Conservation (phyloP, 768 basidiomycete species). For the Thelephora aurantiotincta region DNA sequence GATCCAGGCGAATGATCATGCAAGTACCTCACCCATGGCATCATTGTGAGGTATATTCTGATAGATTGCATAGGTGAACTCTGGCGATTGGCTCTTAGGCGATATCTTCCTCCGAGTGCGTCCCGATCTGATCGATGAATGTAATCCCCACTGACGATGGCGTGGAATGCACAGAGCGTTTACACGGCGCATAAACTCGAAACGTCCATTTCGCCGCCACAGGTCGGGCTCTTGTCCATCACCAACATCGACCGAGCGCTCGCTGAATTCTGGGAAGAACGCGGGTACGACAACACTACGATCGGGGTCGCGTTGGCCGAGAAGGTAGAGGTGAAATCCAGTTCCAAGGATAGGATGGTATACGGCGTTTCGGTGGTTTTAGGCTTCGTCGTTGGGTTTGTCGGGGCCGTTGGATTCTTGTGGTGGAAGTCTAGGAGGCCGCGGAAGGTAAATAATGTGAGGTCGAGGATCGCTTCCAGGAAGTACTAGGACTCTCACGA, state of each 20-base stretch:
- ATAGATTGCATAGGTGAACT: constrained; percentile 24
- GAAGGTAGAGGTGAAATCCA: constrained; percentile 2
- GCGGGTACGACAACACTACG: constrained; percentile 27
- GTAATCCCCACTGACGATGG: constrained; percentile 5
- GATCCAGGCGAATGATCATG: constrained; percentile 37
- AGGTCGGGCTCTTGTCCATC: constrained; percentile 30
- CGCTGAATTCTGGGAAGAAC: constrained; percentile 23
- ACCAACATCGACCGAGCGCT: constrained; percentile 26
- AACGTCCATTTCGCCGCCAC: constrained; percentile 24
- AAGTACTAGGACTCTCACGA: no score
- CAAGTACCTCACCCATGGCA: constrained; percentile 11
- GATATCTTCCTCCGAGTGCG: constrained; percentile 35
- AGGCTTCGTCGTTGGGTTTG: constrained; percentile 23
- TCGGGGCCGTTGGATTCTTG: constrained; percentile 12
- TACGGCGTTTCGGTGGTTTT: constrained; percentile 16
- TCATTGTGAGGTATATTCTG: not conserved
- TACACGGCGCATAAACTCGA: constrained; percentile 34
- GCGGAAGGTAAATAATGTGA: not conserved
- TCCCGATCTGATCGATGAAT: constrained; percentile 1
- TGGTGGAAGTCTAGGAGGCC: constrained; percentile 1
- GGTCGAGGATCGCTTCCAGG: constrained; percentile 3
- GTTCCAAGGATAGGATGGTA: constrained; percentile 11
- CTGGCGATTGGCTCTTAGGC: constrained; percentile 50
- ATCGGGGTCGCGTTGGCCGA: constrained; percentile 9
- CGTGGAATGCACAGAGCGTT: constrained; percentile 27